These are phyloP conservation scores for Nannochloropsis oceanica DNA, from an alignment of 108 stramenopile genomes.

Conservation along the genomic window DNA sequence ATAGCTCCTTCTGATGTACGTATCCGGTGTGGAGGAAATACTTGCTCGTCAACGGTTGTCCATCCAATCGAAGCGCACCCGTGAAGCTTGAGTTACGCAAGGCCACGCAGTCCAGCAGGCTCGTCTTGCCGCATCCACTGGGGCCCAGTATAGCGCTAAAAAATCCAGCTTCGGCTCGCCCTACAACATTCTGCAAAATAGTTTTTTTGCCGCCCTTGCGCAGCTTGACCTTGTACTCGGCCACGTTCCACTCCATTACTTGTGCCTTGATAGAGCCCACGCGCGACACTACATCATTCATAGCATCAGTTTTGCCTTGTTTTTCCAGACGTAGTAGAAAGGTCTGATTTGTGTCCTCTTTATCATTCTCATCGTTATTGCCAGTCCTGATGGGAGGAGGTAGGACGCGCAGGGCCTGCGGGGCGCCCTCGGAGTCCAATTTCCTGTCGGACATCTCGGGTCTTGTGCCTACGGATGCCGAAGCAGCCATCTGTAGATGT, in stretches of 20 bases:
- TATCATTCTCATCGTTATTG: too few relatives aligned
- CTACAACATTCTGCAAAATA: background rate
- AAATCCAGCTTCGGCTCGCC: background rate
- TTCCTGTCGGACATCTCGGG: too few relatives aligned
- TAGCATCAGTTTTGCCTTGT: too few relatives aligned
- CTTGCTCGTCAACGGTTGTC: background rate
- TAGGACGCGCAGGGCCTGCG: too few relatives aligned
- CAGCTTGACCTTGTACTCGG: background rate
- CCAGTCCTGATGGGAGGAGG: too few relatives aligned
- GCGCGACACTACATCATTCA: too few relatives aligned
- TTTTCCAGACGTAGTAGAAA: too few relatives aligned
- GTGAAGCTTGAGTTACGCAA: background rate
- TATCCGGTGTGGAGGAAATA: background rate
- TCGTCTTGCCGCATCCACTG: background rate
- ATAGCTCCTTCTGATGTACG: background rate
- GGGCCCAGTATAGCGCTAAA: background rate
- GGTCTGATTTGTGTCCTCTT: too few relatives aligned
- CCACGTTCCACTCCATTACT: background rate
- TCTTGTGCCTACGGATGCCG: too few relatives aligned
- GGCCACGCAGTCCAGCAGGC: background rate
- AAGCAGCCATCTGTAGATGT: too few relatives aligned
- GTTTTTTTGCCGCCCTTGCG: background rate
- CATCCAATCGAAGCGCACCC: background rate
- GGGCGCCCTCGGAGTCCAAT: too few relatives aligned
- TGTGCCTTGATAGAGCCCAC: background rate